Base-by-base conservation (phyloP, 805 yeast genomes). In the Yamadazyma tumulicola region DNA sequence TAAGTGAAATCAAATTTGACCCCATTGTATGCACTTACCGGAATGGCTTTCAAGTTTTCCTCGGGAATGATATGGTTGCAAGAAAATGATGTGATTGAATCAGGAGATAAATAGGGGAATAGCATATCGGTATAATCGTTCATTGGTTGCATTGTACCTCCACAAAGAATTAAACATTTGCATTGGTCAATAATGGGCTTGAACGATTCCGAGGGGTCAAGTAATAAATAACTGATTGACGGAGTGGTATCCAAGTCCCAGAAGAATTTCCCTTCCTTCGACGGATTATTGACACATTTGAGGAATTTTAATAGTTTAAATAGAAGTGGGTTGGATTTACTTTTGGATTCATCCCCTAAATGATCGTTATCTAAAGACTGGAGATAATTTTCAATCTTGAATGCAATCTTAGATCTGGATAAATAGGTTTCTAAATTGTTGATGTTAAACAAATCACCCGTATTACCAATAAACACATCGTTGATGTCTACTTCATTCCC, bases 71-170 rank as follows among this genome's bases (percentile, higher is more conserved):
- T 75, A 59, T 89, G 97, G 25, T 84, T 86, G 62, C 96, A 89
- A 3, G 79, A 68, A 49, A 85, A 83, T 19, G 62, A 67, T 17
- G 66, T 58, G 6, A 85, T 68, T 27, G 70, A 45, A 0, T 55
- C 49, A 0, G 48, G 35, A 0, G 57, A 42, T 1, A 66, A 46
- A 27, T 74, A 69, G 0, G 95, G 94, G 32, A 85, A 76, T 23
- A 88, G 58, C 42, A 70, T 75, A n/a, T 75, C 64, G 5, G 72
- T 57, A 52, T 79, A 84, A 44, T 89, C 96, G n/a, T 67, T 51
- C 21, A 79, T 66, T 0, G 97, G 97, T 51, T 85, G 91, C 96
- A 88, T 86, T 0, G 97, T 89, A 10, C 97, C 97, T 22, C 97
- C 97, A 2, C 96, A 93, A 3, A 89, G 54, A 2, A 91, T 64